Conservation (phyloP, 2,329 filamentous ascomycete genomes). For the Cladophialophora immunda region DNA sequence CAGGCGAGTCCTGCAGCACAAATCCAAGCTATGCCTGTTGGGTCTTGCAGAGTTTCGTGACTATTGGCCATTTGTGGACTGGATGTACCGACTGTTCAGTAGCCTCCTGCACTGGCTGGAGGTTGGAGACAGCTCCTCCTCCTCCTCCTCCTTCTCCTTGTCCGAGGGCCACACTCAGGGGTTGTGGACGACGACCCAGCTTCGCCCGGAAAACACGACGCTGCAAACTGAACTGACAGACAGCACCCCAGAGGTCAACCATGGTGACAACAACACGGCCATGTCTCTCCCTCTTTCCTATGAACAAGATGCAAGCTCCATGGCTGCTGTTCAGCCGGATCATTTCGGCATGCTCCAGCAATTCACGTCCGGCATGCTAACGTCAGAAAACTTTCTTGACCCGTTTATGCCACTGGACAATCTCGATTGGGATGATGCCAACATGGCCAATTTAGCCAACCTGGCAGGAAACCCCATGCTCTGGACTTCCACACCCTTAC, state of each 20-base stretch:
- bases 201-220: slow-evolving; percentile 23
- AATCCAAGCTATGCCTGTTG: slow-evolving; percentile 27
- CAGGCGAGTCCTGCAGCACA: slow-evolving; percentile 30
- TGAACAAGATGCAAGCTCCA: slow-evolving; percentile 26
- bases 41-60: slow-evolving; percentile 29
- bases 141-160: background rate
- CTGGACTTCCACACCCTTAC: slow-evolving; percentile 3
- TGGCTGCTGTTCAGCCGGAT: slow-evolving; percentile 16
- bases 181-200: slow-evolving; percentile 19
- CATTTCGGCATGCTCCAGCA: slow-evolving; percentile 22
- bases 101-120: slow-evolving; percentile 19
- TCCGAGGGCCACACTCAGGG: slow-evolving; percentile 19
- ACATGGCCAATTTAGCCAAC: slow-evolving; percentile 16
- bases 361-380: slow-evolving; percentile 28
- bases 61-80: slow-evolving; percentile 31
- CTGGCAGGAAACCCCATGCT: slow-evolving; percentile 26
- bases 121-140: slow-evolving; percentile 4
- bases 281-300: slow-evolving; percentile 20
- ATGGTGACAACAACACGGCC: slow-evolving; percentile 16
- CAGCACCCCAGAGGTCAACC: slow-evolving; percentile 13
- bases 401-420: slow-evolving; percentile 28
- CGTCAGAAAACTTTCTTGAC: slow-evolving; percentile 29
- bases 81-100: slow-evolving; percentile 30
- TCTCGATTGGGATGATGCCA: slow-evolving; percentile 27
- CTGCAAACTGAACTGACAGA: slow-evolving; percentile 19